A percentile compares a stretch with the other conserved stretches of the same genome.
These are phyloP conservation scores for Microsporum canis DNA, from an alignment of 2,329 filamentous ascomycete genomes.

Conservation along the genomic window DNA sequence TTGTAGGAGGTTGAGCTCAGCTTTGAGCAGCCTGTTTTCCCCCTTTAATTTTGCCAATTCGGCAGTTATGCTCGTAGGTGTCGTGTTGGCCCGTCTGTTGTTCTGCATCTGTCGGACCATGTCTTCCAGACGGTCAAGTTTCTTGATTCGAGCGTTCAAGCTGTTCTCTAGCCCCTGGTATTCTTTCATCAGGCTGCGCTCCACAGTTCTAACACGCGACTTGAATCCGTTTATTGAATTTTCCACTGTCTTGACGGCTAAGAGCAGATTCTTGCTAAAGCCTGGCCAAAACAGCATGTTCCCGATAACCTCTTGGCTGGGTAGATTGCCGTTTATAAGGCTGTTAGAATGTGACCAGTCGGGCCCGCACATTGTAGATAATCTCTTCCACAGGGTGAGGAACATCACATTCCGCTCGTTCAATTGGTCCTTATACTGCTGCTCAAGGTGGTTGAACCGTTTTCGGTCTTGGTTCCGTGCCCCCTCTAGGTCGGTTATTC, in stretches of 20 bases:
- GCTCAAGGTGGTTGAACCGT: slow-evolving; percentile 63
- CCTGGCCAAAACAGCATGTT: slow-evolving; percentile 65
- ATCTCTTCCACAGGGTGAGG: slow-evolving; percentile 76
- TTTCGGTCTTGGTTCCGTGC: slow-evolving; percentile 65
- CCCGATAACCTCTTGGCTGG: slow-evolving; percentile 72
- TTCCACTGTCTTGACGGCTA: slow-evolving; percentile 80
- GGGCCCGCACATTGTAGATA: slow-evolving; percentile 72
- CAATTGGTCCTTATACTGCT: slow-evolving; percentile 73
- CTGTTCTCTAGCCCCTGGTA: slow-evolving; percentile 77
- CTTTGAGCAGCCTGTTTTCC: slow-evolving; percentile 50
- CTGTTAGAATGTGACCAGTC: slow-evolving; percentile 89
- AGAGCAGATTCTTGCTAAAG: slow-evolving; percentile 80
- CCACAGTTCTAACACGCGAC: slow-evolving; percentile 67
- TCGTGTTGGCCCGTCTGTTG: slow-evolving; percentile 23
- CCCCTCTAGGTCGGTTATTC: slow-evolving; percentile 78
- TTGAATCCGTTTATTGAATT: slow-evolving; percentile 66
- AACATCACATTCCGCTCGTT: slow-evolving; percentile 80
- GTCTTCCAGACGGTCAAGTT: slow-evolving; percentile 75
- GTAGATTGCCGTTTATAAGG: slow-evolving; percentile 76
- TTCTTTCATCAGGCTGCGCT: slow-evolving; percentile 80
- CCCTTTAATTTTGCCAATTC: slow-evolving; percentile 49
- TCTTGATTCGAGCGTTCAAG: slow-evolving; percentile 68
- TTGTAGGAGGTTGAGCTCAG: slow-evolving; percentile 57
- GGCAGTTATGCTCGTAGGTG: slow-evolving; percentile 28
- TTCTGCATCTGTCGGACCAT: slow-evolving; percentile 53